These are phyloP conservation scores for Prunus salicina DNA, from an alignment of 306 rosid species.

Conservation along the genomic window DNA sequence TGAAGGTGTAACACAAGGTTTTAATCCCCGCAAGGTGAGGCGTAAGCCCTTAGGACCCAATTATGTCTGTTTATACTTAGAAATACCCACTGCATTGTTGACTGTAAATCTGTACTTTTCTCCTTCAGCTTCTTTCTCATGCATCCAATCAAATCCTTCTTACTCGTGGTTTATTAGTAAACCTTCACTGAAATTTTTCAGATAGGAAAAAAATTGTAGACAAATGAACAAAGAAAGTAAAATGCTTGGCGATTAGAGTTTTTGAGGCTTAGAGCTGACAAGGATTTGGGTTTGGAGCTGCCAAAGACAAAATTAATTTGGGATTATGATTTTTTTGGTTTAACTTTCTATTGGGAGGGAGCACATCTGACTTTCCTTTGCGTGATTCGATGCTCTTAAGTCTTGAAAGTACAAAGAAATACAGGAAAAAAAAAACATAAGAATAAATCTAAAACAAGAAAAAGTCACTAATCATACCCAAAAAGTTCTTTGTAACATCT, in stretches of 20 bases:
- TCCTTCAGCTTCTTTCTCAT: not conserved
- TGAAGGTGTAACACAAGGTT: not conserved
- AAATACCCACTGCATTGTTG: not conserved
- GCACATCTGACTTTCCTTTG: not conserved
- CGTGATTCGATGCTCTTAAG: not conserved
- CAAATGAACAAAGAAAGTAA: not conserved
- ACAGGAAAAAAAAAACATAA: not conserved
- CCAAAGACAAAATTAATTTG: not conserved
- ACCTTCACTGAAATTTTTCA: not conserved
- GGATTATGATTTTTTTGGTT: not conserved
- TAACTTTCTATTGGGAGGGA: not conserved
- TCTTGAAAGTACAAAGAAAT: not conserved
- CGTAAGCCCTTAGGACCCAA: too few species aligned
- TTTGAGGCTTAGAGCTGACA: not conserved
- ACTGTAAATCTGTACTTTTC: not conserved
- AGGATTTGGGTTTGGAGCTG: not conserved
- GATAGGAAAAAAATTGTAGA: not conserved
- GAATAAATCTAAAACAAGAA: not conserved
- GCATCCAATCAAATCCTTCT: not conserved
- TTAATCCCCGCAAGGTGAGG: not conserved
- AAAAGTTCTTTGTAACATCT: slow-evolving; percentile 68
- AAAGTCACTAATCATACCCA: slow-evolving; percentile 48
- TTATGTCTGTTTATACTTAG: too few species aligned
- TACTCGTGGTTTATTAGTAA: not conserved
- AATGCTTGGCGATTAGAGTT: not conserved